Conservation (phyloP, 148 eudicot genomes). For the Talinum fruticosum region DNA sequence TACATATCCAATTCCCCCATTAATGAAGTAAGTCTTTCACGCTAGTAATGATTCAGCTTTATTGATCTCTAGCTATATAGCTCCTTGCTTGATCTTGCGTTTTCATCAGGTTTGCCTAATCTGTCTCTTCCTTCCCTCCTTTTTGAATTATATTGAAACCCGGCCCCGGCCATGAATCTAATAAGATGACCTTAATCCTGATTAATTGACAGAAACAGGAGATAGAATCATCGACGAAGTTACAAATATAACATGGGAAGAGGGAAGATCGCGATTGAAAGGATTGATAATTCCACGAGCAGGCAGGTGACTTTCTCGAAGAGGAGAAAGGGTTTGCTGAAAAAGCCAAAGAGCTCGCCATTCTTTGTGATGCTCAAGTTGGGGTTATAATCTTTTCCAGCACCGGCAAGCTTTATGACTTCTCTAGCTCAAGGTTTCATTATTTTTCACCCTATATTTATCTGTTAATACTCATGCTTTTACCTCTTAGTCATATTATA, state of each 20-base stretch:
- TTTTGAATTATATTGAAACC: too few relatives aligned
- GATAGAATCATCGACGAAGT: neutral
- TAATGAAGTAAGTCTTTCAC: neutral
- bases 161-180: too few relatives aligned
- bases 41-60: too few relatives aligned
- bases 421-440: neutral
- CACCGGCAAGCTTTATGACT: conserved; percentile 5
- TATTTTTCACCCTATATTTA: neutral
- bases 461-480: too few relatives aligned
- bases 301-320: conserved; percentile 9
- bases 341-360: conserved; percentile 7
- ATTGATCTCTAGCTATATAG: neutral
- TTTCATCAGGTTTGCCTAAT: too few relatives aligned
- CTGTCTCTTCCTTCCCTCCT: too few relatives aligned
- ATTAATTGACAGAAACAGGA: too few relatives aligned
- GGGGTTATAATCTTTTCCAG: conserved; percentile 8
- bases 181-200: too few relatives aligned
- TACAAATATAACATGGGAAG: neutral
- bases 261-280: conserved; percentile 1
- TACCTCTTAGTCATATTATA: too few relatives aligned
- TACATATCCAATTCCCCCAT: too few relatives aligned
- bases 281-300: neutral
- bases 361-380: conserved; percentile 5
- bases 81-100: too few relatives aligned
- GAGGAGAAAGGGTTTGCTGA: conserved; percentile 1